Percentiles rank a stretch among this genome's conserved stretches.
These are phyloP conservation scores for Acacia melanoxylon DNA, from an alignment of 306 rosid species.

Conservation along the genomic window DNA sequence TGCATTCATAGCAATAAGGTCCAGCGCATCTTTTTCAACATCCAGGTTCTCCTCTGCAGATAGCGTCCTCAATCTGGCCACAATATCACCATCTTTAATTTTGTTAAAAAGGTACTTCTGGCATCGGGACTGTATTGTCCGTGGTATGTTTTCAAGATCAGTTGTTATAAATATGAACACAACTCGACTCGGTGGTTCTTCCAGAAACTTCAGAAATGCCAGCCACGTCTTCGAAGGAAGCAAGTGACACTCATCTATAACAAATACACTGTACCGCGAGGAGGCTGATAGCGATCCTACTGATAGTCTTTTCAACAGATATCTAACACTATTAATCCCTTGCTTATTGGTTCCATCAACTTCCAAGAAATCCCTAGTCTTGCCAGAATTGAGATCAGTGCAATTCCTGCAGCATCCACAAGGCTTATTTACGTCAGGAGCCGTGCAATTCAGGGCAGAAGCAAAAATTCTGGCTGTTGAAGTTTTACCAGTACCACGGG, in stretches of 20 bases:
- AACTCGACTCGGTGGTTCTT: constrained; percentile 83
- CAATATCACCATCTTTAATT: constrained; percentile 84
- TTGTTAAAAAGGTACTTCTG: constrained; percentile 94
- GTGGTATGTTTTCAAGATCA: constrained; percentile 90
- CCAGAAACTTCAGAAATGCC: constrained; percentile 86
- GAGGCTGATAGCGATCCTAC: constrained; percentile 48
- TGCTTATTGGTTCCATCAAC: constrained; percentile 85
- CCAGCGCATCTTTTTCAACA: constrained; percentile 86
- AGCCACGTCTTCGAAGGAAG: constrained; percentile 92
- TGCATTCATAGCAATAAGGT: constrained; percentile 90
- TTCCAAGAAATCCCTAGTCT: constrained; percentile 69
- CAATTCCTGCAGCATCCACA: constrained; percentile 94
- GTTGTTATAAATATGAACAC: constrained; percentile 83
- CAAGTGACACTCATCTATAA: constrained; percentile 94
- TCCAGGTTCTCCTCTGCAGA: constrained; percentile 74
- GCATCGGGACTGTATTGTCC: constrained; percentile 85
- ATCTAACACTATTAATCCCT: constrained; percentile 76
- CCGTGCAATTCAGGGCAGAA: constrained; percentile 80
- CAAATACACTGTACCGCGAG: constrained; percentile 62
- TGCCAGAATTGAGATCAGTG: constrained; percentile 65
- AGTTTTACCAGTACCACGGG: constrained; percentile 96
- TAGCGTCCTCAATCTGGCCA: constrained; percentile 72
- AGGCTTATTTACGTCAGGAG: constrained; percentile 76
- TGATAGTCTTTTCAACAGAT: constrained; percentile 59
- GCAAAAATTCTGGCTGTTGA: constrained; percentile 90